Percentiles rank a stretch among this genome's conserved stretches.
These are phyloP conservation scores for Teunomyces cretensis DNA, from an alignment of 805 yeast genomes.

Conservation along the genomic window DNA sequence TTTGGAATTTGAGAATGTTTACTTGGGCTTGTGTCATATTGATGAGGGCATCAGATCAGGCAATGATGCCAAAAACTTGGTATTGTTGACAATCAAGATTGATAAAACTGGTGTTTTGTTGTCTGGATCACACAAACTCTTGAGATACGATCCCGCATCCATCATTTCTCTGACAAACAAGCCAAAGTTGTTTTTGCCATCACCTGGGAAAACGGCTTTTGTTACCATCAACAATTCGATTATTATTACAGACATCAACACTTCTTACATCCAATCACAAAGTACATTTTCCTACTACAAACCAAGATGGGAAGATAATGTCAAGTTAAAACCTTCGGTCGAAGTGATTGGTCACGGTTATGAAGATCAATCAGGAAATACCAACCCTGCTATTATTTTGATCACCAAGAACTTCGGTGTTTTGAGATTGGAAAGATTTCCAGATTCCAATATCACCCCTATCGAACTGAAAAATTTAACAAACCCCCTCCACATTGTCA, in stretches of 20 bases:
- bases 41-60: conserved; percentile 11
- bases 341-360: conserved; percentile 59
- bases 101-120: conserved; percentile 52
- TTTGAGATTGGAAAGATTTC: conserved; percentile 53
- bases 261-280: conserved; percentile 23
- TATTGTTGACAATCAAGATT: conserved; percentile 54
- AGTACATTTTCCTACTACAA: conserved; percentile 27
- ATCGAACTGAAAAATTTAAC: conserved; percentile 16
- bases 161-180: conserved; percentile 11
- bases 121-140: conserved; percentile 65
- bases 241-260: conserved; percentile 61
- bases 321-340: conserved; percentile 54
- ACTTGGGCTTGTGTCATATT: conserved; percentile 39
- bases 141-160: conserved; percentile 30
- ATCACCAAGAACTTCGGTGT: conserved; percentile 61
- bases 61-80: conserved; percentile 28
- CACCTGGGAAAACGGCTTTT: conserved; percentile 59
- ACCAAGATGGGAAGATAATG: conserved; percentile 80
- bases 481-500: conserved; percentile 41
- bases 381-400: conserved; percentile 45
- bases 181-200: conserved; percentile 57
- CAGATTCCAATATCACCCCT: conserved; percentile 17
- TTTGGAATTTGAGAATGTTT: conserved; percentile 31
- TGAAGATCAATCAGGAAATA: conserved; percentile 39
- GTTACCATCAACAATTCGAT: conserved; percentile 60